Percentiles rank a stretch among this genome's conserved stretches.
These are phyloP conservation scores for Drechslerella coelobrocha DNA, from an alignment of 2,329 filamentous ascomycete genomes.

Conservation along the genomic window DNA sequence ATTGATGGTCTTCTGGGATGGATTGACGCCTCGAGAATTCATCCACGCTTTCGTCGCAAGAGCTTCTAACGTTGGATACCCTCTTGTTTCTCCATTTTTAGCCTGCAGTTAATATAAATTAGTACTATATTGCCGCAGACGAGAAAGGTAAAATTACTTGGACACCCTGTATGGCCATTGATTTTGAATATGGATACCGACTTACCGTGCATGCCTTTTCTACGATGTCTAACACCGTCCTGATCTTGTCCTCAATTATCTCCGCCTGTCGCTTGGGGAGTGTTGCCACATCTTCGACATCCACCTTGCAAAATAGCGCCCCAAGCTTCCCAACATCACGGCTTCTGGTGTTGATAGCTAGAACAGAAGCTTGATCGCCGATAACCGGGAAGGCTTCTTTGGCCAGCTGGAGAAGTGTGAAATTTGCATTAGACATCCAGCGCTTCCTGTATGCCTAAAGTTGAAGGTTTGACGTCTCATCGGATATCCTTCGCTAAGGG, in stretches of 20 bases:
- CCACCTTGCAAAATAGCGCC: slow-evolving; percentile 8
- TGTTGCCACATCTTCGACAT: slow-evolving; percentile 23
- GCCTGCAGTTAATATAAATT: slow-evolving; percentile 28
- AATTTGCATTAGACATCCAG: slow-evolving; percentile 9
- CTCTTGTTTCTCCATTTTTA: slow-evolving; percentile 5
- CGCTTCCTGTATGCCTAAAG: background rate
- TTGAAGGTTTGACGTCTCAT: background rate
- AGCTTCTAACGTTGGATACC: slow-evolving; percentile 10
- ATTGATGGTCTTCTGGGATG: slow-evolving; percentile 2
- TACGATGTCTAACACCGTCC: slow-evolving; percentile 10
- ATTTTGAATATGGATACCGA: background rate
- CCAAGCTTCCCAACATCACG: slow-evolving; percentile 35
- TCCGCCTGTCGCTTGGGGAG: slow-evolving; percentile 23
- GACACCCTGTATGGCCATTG: too few species aligned
- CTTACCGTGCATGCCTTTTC: slow-evolving; percentile 40
- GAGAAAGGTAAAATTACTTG: too few species aligned
- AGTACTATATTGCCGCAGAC: too few species aligned
- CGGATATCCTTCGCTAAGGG: too few species aligned
- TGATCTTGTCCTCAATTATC: slow-evolving; percentile 26
- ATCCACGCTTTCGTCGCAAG: background rate
- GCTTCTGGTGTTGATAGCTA: slow-evolving; percentile 28
- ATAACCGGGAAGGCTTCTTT: slow-evolving; percentile 31
- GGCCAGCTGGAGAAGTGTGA: slow-evolving; percentile 26
- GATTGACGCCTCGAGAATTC: background rate
- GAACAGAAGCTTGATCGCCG: slow-evolving; percentile 13